Evolutionary conservation across 2,329 filamentous ascomycete genomes (phyloP), one percentile per base, ranked within the genome.

Genomic region (Diplodia corticola): DNA sequence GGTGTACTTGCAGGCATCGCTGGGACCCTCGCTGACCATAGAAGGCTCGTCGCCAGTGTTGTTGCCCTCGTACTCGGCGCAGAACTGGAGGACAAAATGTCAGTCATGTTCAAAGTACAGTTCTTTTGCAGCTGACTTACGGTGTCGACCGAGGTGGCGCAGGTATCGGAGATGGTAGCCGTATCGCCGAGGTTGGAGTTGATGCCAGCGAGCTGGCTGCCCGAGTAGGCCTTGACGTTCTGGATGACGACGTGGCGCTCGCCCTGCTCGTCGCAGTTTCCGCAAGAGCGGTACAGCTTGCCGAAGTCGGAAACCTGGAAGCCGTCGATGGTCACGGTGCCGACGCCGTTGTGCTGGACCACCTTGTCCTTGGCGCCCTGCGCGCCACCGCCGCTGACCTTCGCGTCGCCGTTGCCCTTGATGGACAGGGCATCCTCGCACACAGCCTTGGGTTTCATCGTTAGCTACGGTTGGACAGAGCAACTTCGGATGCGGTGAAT

Each of bases 251-350:
- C 63, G 70, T 79, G 74, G 67, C 82, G 79, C 69, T 82, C 80
- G 37, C 81, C 82, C 68, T 81, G 84, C 78, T 84, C 84, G 66
- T 57, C 53, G 73, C 63, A 65, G 75, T 83, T 83, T 69, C 48
- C 69, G 69, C 22, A 46, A 69, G 13, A 64, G 67, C 35, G 69
- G 63, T 64, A 67, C 61, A 71, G 64, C 77, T 76, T 77, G 54
- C 74, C 74, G n/a, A 72, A 67, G 63, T 72, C 68, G 53, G 71
- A 61, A 28, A 55, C 60, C 61, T 68, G 73, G 71, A 76, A 77
- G 69, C 74, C 72, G 65, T 73, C 72, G 30, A 76, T 70, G n/a
- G 69, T 68, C 9, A 77, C 71, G n/a, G 71, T 75, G 22, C 75
- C 74, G 28, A 37, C 69, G n/a, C 73, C 75, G 66, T 76, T 76